Evolutionary conservation across 371 early-diverging fungal genomes (phyloP), one percentile per base, ranked within the genome.

Genomic region (Mortierella sp.): DNA sequence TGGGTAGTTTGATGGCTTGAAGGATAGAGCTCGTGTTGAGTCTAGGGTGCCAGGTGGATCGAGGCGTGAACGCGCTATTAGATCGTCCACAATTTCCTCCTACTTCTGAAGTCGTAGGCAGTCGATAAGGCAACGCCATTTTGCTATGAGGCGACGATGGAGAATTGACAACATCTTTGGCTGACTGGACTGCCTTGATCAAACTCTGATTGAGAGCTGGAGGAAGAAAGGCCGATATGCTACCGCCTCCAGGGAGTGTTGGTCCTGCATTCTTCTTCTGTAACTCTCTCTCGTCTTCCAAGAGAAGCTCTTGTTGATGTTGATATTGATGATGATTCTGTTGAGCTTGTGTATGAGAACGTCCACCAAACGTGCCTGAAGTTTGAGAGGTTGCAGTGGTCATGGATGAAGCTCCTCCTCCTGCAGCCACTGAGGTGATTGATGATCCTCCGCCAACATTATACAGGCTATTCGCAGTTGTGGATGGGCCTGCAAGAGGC

Each of bases 1-100:
- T 51, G 0, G 86, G 79, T 70, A 91, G 83, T 47, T 83, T 83
- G 26, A 68, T 35, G 5, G 61, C 45, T 32, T 53, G 68, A n/a
- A 68, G 22, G n/a, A 78, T 47, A 7, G 60, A 42, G 23, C 58
- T 26, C 2, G 53, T 22, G 31, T 22, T 64, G 49, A 68, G 61
- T 40, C 22, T 28, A 10, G 61, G 49, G 23, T 65, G 53, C 51
- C 45, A 56, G 31, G 61, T 22, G 0, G 75, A 61, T 7, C 67
- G 55, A n/a, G 76, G 67, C 6, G 76, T 71, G 65, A 58, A 76
- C 1, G 76, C 76, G 56, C 75, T 75, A 22, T 28, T 56, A 22
- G 66, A 29, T 29, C 31, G 42, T 12, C 37, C 49, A 29, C 40
- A 51, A 22, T 12, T 60, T 17, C 26, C 37, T 31, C 61, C 37